phyloP scores from a whole-genome alignment of 352 stramenopile species.

The Proteromonas lacertae region DNA sequence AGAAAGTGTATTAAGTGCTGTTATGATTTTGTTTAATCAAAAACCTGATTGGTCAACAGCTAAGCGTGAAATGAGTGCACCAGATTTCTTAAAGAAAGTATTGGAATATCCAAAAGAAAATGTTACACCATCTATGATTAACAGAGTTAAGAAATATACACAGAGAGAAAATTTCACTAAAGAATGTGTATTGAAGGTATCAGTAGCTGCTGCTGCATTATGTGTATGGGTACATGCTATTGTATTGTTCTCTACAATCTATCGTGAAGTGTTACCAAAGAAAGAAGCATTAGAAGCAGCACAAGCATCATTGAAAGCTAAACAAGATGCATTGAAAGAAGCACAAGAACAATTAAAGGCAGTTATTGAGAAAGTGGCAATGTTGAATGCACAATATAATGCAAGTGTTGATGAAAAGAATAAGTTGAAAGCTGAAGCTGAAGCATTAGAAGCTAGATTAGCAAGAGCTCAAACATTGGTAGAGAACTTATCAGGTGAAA shows the following conservation, averaged over 20 bases:
- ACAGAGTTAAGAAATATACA: constrained; percentile 67
- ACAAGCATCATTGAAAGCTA: constrained; percentile 32
- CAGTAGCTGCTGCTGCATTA: constrained; percentile 8
- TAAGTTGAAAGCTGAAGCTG: constrained; percentile 47
- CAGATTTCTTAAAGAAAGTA: constrained; percentile 59
- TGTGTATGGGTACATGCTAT: constrained; percentile 55
- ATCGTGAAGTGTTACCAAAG: constrained; percentile 69
- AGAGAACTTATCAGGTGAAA: constrained; percentile 51
- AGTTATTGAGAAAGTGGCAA: constrained; percentile 53
- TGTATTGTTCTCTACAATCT: constrained; percentile 72
- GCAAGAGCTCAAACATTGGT: constrained; percentile 65
- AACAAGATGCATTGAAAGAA: constrained; percentile 40
- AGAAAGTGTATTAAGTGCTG: constrained; percentile 57
- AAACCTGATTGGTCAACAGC: constrained; percentile 50
- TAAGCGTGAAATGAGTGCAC: constrained; percentile 64
- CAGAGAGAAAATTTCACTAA: constrained; percentile 36
- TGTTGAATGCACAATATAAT: constrained; percentile 52
- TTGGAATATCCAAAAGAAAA: constrained; percentile 81
- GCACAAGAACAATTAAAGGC: constrained; percentile 46
- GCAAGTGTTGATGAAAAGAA: constrained; percentile 63
- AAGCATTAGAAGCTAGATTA: constrained; percentile 40
- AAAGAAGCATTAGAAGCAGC: constrained; percentile 40
- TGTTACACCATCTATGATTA: constrained; percentile 53
- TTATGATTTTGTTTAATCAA: constrained; percentile 76
- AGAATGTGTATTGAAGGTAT: constrained; percentile 23